Base-by-base conservation (phyloP, 768 basidiomycete species). In the Hygrophorus pudorinus region DNA sequence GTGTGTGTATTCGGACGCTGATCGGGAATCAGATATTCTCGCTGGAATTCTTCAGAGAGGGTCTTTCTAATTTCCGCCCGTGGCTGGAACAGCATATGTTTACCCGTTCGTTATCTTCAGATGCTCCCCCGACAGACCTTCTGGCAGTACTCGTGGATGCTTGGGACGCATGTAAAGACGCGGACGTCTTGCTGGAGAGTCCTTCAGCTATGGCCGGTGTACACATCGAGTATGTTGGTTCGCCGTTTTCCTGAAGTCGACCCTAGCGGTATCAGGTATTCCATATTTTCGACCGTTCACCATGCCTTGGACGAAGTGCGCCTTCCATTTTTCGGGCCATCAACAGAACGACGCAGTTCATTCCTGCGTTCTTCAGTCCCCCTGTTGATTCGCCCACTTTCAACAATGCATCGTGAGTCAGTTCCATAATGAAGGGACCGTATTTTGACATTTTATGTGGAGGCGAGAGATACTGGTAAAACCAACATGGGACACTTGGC, bases 171-270 rank as follows among this genome's bases (percentile, higher is more conserved):
- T 82, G 80, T 49, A 62, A 72, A 46, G 81, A 76, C 46, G 79
- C 80, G 7, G 79, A 82, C 50, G 72, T 83, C 2, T 59, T 84
- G 8, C 65, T 82, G 36, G 81, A 84, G 55, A 75, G 72, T 35
- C 79, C 81, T 0, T 79, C 77, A 2, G 75, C 79, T 1, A 79
- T 82, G 77, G 74, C 78, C 3, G 81, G 81, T 34, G 73, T 82
- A 2, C 81, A 84, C 55, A 81, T 84, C 47, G 12, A 64, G 76
- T 74, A 44, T 43, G 68, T 66, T 27, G 20, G 20, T 12, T 30
- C 17, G 40, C 14, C 24, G n/a, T 8, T 10, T 12, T 2, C 20
- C n/a, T n/a, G n/a, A n/a, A n/a, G 24, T 11, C 20, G 31, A 6
- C 17, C 10, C 18, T 45, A 17, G n/a, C 27, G n/a, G n/a, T n/a